A percentile compares a stretch with the other conserved stretches of the same genome.
phyloP scores from a whole-genome alignment of 257 asterid species.

The Rauvolfia tetraphylla region DNA sequence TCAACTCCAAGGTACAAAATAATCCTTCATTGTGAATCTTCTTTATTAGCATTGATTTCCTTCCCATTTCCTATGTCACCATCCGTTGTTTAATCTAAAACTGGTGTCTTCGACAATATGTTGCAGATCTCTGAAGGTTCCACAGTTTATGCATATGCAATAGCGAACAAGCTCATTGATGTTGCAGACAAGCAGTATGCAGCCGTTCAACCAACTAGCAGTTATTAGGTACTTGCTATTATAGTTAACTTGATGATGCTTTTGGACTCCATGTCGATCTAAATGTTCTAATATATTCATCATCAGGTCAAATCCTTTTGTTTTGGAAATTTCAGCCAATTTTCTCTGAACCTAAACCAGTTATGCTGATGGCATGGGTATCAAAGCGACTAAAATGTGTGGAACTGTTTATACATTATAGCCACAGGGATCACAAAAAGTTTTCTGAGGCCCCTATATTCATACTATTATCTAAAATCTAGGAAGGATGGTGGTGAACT shows the following conservation, averaged over 20 bases:
- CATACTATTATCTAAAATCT: not conserved
- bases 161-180: constrained; percentile 85
- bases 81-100: not conserved
- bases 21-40: not conserved
- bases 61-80: not conserved
- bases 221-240: constrained; percentile 36
- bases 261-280: not conserved
- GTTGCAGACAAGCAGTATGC: constrained; percentile 75
- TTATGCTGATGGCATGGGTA: too few relatives aligned
- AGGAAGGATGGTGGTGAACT: not conserved
- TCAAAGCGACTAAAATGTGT: too few relatives aligned
- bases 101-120: not conserved
- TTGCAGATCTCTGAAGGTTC: constrained; percentile 89
- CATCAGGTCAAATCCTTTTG: not conserved
- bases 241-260: not conserved
- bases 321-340: not conserved
- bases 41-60: not conserved
- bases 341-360: not conserved
- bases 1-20: constrained; percentile 70
- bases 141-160: constrained; percentile 75
- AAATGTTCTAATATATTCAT: not conserved
- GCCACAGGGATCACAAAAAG: too few relatives aligned
- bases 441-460: too few relatives aligned
- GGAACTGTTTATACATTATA: too few relatives aligned
- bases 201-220: constrained; percentile 54